Evolutionary conservation across 2,329 filamentous ascomycete genomes (phyloP), one percentile per base, ranked within the genome.

Genomic region (Colletotrichum lentis): DNA sequence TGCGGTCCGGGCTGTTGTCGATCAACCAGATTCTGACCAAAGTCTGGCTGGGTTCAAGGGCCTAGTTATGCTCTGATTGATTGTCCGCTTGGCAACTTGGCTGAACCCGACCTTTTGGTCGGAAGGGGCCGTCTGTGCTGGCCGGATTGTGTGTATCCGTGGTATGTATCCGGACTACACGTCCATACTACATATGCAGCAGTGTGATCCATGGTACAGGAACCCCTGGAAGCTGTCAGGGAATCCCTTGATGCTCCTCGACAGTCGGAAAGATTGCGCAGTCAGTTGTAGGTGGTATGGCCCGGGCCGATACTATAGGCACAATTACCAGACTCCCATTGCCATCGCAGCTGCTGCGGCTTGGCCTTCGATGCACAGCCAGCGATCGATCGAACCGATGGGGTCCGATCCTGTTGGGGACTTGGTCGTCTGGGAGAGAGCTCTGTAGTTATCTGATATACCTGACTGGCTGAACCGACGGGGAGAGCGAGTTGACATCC

Each of bases 121-220:
- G 62, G 62, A 62, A 66, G 66, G 62, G 50, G 62, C 66, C 55
- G 66, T 60, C 49, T 55, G 65, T 65, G 47, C 62, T 52, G 49
- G 20, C 57, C 14, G 57, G 35, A 59, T 54, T 24, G n/a, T n/a
- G n/a, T n/a, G n/a, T n/a, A n/a, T n/a, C n/a, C n/a, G n/a, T n/a
- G n/a, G n/a, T n/a, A n/a, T n/a, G n/a, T n/a, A n/a, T n/a, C n/a
- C n/a, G n/a, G n/a, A n/a, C n/a, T n/a, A n/a, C n/a, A n/a, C n/a
- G n/a, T n/a, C n/a, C n/a, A n/a, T n/a, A n/a, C 24, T 27, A 27
- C 27, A 5, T 27, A 27, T 27, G 27, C 27, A 8, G 27, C 27
- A 27, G 27, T 7, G 27, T 27, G 1, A 27, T 27, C 27, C 4
- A 27, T 27, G 27, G n/a, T 27, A 27, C 5, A 27, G 27, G 27